phyloP scores from a whole-genome alignment of 306 rosid genomes.

The Cicer judaicum region DNA sequence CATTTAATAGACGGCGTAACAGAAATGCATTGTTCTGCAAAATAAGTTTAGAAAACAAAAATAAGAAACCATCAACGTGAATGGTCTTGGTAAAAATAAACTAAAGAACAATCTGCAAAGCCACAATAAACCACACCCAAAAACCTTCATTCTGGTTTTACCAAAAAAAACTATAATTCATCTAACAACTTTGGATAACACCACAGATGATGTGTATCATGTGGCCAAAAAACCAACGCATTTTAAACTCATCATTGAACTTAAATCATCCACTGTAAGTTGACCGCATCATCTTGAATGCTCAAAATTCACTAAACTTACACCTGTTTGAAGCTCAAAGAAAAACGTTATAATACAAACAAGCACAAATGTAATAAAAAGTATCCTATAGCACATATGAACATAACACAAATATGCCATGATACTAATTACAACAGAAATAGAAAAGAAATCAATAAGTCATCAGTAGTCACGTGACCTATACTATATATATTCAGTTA shows the following conservation, averaged over 20 bases:
- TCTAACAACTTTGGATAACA: slow-evolving; percentile 15
- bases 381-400: slow-evolving; percentile 2
- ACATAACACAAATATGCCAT: slow-evolving; percentile 13
- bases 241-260: slow-evolving; percentile 7
- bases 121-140: slow-evolving; percentile 15
- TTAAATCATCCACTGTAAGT: neutral
- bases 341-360: neutral
- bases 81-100: neutral
- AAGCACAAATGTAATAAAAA: neutral
- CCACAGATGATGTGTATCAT: slow-evolving; percentile 8
- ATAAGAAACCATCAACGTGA: slow-evolving; percentile 33
- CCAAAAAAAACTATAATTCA: slow-evolving; percentile 8
- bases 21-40: slow-evolving; percentile 64
- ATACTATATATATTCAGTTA: neutral
- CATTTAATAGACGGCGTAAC: slow-evolving; percentile 71
- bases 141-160: slow-evolving; percentile 25
- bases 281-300: neutral
- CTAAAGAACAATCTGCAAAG: slow-evolving; percentile 12
- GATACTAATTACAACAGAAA: neutral
- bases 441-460: slow-evolving; percentile 18
- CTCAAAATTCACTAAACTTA: slow-evolving; percentile 8
- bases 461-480: slow-evolving; percentile 24
- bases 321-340: neutral
- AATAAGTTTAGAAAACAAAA: slow-evolving; percentile 24
- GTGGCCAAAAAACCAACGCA: slow-evolving; percentile 8